Evolutionary conservation across 1,284 basidiomycete species (phyloP).

Genomic region (Boletus calvinii): DNA sequence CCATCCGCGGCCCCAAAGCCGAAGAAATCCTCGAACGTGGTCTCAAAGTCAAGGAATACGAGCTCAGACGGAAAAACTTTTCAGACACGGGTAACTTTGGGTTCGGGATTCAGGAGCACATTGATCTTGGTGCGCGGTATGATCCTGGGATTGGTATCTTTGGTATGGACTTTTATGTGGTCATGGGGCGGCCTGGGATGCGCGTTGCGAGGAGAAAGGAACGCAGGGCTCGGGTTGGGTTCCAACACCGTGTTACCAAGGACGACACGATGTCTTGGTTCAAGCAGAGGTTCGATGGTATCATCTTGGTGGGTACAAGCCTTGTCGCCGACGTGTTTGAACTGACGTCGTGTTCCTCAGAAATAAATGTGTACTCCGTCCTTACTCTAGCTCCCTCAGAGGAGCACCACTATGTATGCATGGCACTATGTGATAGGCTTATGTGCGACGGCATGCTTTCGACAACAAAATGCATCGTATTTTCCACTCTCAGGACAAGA

Average conservation of each 20-base stretch:
- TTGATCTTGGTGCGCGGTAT: slow-evolving; percentile 97
- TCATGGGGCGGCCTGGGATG: slow-evolving; percentile 95
- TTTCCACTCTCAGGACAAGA: not conserved
- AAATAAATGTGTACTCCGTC: slow-evolving; percentile 25
- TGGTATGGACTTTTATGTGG: slow-evolving; percentile 97
- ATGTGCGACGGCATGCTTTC: slow-evolving; percentile 27
- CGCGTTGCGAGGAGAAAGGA: slow-evolving; percentile 93
- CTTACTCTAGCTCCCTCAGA: not conserved
- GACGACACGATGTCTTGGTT: slow-evolving; percentile 97
- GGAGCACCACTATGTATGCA: slow-evolving; percentile 22
- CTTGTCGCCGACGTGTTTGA: not conserved
- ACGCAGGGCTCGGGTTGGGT: slow-evolving; percentile 85
- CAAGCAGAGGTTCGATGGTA: slow-evolving; percentile 98
- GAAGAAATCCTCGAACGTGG: slow-evolving; percentile 99
- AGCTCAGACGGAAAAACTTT: slow-evolving; percentile 92
- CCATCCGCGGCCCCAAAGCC: slow-evolving; percentile 98
- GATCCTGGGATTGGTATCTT: slow-evolving; percentile 97
- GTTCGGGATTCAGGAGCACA: slow-evolving; percentile 98
- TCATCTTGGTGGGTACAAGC: slow-evolving; percentile 73
- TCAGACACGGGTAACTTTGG: slow-evolving; percentile 98
- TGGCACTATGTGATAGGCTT: slow-evolving; percentile 25
- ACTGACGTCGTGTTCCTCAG: slow-evolving; percentile 10
- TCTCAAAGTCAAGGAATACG: slow-evolving; percentile 99
- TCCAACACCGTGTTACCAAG: slow-evolving; percentile 85
- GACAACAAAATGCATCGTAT: slow-evolving; percentile 22